These are phyloP conservation scores for Cladorrhinum sp. DNA, from an alignment of 2,329 filamentous ascomycete genomes.

Conservation along the genomic window DNA sequence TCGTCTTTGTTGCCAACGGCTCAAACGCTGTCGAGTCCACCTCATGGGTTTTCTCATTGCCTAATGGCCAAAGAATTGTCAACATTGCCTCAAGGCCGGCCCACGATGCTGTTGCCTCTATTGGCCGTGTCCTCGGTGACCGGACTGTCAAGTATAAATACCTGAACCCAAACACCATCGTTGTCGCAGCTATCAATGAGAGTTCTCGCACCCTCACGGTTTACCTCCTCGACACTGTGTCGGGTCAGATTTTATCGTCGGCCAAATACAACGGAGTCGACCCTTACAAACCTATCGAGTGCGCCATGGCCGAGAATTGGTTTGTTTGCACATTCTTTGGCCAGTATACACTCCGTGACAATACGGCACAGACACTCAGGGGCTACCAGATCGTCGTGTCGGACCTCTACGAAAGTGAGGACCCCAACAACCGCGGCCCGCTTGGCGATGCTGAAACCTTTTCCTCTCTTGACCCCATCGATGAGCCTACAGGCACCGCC, in stretches of 20 bases:
- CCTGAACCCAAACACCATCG: constrained; percentile 78
- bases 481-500: constrained; percentile 51
- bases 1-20: constrained; percentile 48
- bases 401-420: constrained; percentile 84
- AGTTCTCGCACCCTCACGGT: constrained; percentile 60
- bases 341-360: constrained; percentile 55
- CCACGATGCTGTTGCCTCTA: constrained; percentile 88
- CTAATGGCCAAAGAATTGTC: constrained; percentile 64
- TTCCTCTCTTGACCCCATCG: constrained; percentile 70
- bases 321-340: constrained; percentile 79
- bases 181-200: constrained; percentile 68
- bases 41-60: constrained; percentile 72
- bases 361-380: constrained; percentile 59
- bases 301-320: constrained; percentile 90
- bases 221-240: constrained; percentile 81
- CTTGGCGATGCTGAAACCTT: constrained; percentile 68
- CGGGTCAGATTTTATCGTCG: constrained; percentile 74
- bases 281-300: constrained; percentile 66
- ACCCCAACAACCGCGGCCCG: constrained; percentile 79
- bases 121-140: constrained; percentile 89
- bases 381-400: constrained; percentile 83
- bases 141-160: constrained; percentile 97
- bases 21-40: constrained; percentile 43
- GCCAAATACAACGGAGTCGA: constrained; percentile 72
- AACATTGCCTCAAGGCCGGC: constrained; percentile 64